These are phyloP conservation scores for Obba rivulosa DNA, from an alignment of 768 basidiomycete species.

Conservation along the genomic window DNA sequence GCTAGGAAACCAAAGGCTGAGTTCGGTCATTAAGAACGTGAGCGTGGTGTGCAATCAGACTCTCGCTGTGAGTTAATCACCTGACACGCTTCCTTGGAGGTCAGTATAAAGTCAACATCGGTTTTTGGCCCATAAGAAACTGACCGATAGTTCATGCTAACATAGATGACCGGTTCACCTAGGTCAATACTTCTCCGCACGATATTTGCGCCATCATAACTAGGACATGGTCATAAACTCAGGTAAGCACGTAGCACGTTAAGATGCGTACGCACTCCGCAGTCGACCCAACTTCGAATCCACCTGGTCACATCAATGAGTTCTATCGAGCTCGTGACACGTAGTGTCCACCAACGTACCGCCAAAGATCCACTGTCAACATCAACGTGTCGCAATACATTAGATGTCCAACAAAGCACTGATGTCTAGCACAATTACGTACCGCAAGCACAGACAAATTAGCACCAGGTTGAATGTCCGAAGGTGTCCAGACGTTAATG, in stretches of 20 bases:
- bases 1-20: conserved; percentile 37
- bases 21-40: too few relatives aligned
- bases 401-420: too few relatives aligned
- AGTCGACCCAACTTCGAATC: background rate
- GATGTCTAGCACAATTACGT: conserved; percentile 14
- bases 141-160: conserved; percentile 46
- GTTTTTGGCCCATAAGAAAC: background rate
- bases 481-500: too few relatives aligned
- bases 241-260: background rate
- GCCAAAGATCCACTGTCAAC: background rate
- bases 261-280: background rate
- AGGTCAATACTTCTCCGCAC: conserved; percentile 32
- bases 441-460: conserved; percentile 53
- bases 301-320: background rate
- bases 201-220: background rate
- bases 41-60: background rate
- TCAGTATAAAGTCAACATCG: too few relatives aligned
- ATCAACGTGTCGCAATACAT: too few relatives aligned
- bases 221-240: background rate
- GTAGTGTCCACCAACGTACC: background rate
- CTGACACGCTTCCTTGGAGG: background rate
- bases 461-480: conserved; percentile 20
- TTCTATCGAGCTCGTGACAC: background rate
- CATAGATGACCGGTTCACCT: conserved; percentile 40
- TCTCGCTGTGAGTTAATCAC: background rate